A percentile compares a stretch with the other conserved stretches of the same genome.
These are phyloP conservation scores for Metarhizium album DNA, from an alignment of 2,329 filamentous ascomycete genomes.

Conservation along the genomic window DNA sequence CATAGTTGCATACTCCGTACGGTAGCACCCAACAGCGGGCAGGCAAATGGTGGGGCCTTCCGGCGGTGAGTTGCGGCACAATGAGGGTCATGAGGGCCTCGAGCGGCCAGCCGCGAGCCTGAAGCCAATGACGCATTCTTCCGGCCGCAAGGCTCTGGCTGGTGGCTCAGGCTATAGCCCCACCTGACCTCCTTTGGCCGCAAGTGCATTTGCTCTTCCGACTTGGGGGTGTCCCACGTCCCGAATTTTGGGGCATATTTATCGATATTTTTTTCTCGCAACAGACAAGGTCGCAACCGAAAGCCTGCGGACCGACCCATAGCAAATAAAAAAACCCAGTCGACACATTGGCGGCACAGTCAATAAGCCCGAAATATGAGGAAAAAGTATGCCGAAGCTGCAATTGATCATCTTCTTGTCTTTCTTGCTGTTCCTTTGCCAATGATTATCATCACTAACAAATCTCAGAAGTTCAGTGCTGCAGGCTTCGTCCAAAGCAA, in stretches of 20 bases:
- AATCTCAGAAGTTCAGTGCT: conserved; percentile 22
- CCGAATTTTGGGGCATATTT: conserved; percentile 4
- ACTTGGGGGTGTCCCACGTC: neutral
- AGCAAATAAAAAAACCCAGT: too few relatives aligned
- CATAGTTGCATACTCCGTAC: too few relatives aligned
- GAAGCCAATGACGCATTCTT: conserved; percentile 23
- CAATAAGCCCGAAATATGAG: conserved; percentile 8
- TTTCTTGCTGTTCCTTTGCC: neutral
- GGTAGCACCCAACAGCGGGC: conserved; percentile 15
- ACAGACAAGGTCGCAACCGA: neutral
- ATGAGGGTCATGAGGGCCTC: conserved; percentile 13
- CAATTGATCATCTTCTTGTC: neutral
- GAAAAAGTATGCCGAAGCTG: conserved; percentile 13
- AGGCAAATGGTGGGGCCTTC: conserved; percentile 17
- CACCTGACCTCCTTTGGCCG: neutral
- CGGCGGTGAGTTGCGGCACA: conserved; percentile 22
- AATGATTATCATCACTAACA: conserved; percentile 10
- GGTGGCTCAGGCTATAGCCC: neutral
- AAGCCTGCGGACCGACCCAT: too few relatives aligned
- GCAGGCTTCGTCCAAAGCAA: conserved; percentile 37
- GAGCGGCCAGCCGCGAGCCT: conserved; percentile 12
- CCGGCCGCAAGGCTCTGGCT: conserved; percentile 13
- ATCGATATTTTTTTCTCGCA: neutral
- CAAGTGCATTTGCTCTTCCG: neutral
- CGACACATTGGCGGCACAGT: neutral